Base-by-base conservation (phyloP, 495 filamentous ascomycete genomes). In the Penicillium robsamsonii region DNA sequence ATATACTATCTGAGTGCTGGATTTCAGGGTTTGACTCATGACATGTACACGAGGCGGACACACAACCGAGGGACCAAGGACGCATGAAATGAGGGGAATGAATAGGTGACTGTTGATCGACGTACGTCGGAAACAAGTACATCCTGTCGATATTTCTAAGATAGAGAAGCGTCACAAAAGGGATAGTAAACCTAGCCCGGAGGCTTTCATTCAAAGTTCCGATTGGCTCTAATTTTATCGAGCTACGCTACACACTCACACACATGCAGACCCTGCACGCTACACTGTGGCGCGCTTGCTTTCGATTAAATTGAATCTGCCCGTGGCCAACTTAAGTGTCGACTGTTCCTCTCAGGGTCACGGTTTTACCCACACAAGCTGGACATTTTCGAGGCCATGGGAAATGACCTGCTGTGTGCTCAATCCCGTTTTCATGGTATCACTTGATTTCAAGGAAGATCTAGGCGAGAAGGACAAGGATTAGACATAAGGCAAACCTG, bases 1-100 rank as follows among this genome's bases (percentile, higher is more conserved):
- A 69, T 45, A 59, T 63, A 44, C 25, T 69, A 27, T 64, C 61
- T 8, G 66, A 69, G 24, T 67, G 57, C 37, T 67, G 64, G 66
- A 55, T 49, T 24, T 65, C 52, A 0, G 55, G 53, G 2, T 63
- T 61, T 55, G 57, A 58, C 1, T 50, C 59, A 40, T 61, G 24
- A 51, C 25, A 9, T 30, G 35, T 8, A 37, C 8, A 17, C 4
- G 17, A 33, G 25, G n/a, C 3, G 2, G 20, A 24, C 7, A 3
- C 7, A 3, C 41, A 12, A 10, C 30, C 10, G 15, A 38, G 7
- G 6, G 15, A 2, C 33, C 13, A 35, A 35, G 5, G 33, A 35
- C 5, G 12, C 13, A 4, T 15, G 33, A 15, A 35, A 15, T 15
- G 33, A 35, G 13, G 33, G 13, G 33, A 35, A 15, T n/a, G 33